Evolutionary conservation across 164 flowering plant species (phyloP).

Genomic region (Berberis thunbergii): DNA sequence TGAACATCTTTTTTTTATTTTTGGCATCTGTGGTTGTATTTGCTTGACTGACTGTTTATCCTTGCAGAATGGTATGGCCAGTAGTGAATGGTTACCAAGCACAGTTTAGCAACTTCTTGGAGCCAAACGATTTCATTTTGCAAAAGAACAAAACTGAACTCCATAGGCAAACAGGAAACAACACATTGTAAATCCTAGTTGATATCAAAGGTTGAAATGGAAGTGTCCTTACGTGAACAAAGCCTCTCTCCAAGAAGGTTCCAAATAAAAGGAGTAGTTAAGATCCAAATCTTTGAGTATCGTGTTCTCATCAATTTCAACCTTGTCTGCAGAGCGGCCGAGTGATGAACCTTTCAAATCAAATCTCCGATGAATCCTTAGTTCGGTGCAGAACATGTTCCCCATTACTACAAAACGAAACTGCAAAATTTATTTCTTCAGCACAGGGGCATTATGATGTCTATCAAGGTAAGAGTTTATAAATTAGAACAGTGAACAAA

Average conservation of each 20-base stretch:
- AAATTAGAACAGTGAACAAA: too few relatives aligned
- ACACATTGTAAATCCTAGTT: background rate
- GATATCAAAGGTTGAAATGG: slow-evolving; percentile 1
- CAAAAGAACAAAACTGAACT: too few relatives aligned
- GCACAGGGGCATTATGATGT: too few relatives aligned
- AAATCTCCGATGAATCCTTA: slow-evolving; percentile 92
- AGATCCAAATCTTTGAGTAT: slow-evolving; percentile 96
- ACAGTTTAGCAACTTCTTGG: background rate
- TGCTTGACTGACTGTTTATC: too few relatives aligned
- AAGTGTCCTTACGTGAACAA: slow-evolving; percentile 54
- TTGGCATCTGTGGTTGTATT: too few relatives aligned
- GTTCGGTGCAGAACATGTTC: slow-evolving; percentile 95
- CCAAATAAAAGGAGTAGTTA: slow-evolving; percentile 78
- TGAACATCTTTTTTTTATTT: too few relatives aligned
- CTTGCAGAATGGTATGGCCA: too few relatives aligned
- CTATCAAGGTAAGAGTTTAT: too few relatives aligned
- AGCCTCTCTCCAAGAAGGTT: slow-evolving; percentile 88
- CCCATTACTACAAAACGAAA: slow-evolving; percentile 99
- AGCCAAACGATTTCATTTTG: too few relatives aligned
- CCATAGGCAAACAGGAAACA: too few relatives aligned
- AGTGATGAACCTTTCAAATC: slow-evolving; percentile 96
- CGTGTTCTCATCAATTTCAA: slow-evolving; percentile 94
- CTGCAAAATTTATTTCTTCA: slow-evolving; percentile 33
- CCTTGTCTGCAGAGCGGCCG: slow-evolving; percentile 89
- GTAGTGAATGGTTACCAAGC: background rate